These are phyloP conservation scores for Huiozyma sinensis DNA, from an alignment of 805 yeast species.

Conservation along the genomic window DNA sequence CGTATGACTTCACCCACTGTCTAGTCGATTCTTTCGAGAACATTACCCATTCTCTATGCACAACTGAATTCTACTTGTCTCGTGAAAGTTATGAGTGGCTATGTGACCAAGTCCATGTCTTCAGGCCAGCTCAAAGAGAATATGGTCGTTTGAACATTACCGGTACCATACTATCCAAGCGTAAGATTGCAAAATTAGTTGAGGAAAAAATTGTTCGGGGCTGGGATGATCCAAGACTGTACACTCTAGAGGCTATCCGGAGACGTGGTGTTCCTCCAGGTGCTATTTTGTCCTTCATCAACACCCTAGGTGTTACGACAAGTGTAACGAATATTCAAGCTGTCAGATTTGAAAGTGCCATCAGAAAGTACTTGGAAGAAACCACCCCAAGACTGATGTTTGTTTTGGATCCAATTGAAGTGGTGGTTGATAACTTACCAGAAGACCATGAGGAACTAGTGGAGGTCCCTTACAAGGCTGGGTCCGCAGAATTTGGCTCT, in stretches of 20 bases:
- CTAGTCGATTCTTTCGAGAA: conserved; percentile 95
- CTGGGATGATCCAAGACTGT: conserved; percentile 97
- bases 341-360: conserved; percentile 77
- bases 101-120: conserved; percentile 88
- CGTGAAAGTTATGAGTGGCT: conserved; percentile 98
- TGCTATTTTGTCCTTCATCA: conserved; percentile 84
- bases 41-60: conserved; percentile 91
- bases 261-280: conserved; percentile 99
- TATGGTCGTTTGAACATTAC: conserved; percentile 93
- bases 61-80: conserved; percentile 85
- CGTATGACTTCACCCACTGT: conserved; percentile 98
- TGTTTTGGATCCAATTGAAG: conserved; percentile 75
- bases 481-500: conserved; percentile 64
- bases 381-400: conserved; percentile 93
- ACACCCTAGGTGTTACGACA: conserved; percentile 95
- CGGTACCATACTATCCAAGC: conserved; percentile 88
- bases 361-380: conserved; percentile 78
- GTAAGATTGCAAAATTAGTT: conserved; percentile 90
- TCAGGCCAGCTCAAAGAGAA: conserved; percentile 97
- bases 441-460: conserved; percentile 64
- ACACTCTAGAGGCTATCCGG: conserved; percentile 85
- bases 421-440: conserved; percentile 69
- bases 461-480: conserved; percentile 84
- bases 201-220: conserved; percentile 74
- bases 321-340: conserved; percentile 85